Evolutionary conservation across 768 basidiomycete genomes (phyloP).

Genomic region (Calocybe cyanea): DNA sequence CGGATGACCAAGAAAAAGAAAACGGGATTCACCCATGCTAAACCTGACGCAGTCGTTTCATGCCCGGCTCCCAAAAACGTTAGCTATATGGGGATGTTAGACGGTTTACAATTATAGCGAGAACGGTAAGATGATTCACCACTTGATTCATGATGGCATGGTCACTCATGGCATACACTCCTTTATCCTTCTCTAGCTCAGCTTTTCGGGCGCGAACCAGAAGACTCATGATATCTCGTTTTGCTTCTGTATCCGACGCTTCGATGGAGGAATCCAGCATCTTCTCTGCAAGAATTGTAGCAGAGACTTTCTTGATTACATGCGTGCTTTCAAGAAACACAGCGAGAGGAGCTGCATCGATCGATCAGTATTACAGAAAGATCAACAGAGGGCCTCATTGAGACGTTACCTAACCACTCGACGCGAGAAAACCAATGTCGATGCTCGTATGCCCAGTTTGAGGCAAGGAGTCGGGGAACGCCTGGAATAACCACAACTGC

Average conservation of each 20-base stretch:
- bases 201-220: slow-evolving; percentile 41
- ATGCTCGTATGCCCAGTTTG: slow-evolving; percentile 34
- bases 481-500: slow-evolving; percentile 35
- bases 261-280: slow-evolving; percentile 29
- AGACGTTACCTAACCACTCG: slow-evolving; percentile 15
- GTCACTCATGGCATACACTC: slow-evolving; percentile 40
- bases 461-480: slow-evolving; percentile 23
- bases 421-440: slow-evolving; percentile 27
- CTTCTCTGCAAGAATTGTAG: slow-evolving; percentile 37
- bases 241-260: slow-evolving; percentile 33
- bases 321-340: slow-evolving; percentile 36
- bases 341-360: slow-evolving; percentile 15
- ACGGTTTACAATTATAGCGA: neutral
- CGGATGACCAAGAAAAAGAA: neutral
- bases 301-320: slow-evolving; percentile 37
- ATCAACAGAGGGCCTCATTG: too few species aligned
- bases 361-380: too few species aligned
- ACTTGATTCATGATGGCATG: slow-evolving; percentile 51
- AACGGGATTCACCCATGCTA: slow-evolving; percentile 38
- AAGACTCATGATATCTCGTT: slow-evolving; percentile 52
- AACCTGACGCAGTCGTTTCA: slow-evolving; percentile 43
- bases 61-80: slow-evolving; percentile 48
- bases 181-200: slow-evolving; percentile 27
- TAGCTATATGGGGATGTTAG: slow-evolving; percentile 21
- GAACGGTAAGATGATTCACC: slow-evolving; percentile 22